A percentile compares a stretch with the other conserved stretches of the same genome.
Conservation (phyloP, 441 rosid species). For the Brassica balearica region DNA sequence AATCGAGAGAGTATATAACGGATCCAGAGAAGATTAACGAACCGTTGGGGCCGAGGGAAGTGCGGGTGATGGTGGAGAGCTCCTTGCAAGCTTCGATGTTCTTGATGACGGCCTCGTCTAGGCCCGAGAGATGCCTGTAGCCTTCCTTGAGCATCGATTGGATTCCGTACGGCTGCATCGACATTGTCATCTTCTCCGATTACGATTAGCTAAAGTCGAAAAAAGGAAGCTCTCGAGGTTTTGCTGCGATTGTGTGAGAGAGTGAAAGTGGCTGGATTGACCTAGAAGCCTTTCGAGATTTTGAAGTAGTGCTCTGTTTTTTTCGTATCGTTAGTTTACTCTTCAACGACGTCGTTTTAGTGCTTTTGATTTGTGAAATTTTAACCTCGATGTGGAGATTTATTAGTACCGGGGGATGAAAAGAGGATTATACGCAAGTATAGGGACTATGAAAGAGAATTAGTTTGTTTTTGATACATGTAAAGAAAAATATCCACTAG, state of each 20-base stretch:
- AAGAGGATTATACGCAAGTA: background rate
- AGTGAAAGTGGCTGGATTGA: background rate
- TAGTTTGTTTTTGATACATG: no score
- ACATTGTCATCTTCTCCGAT: background rate
- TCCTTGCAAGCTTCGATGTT: conserved; percentile 99
- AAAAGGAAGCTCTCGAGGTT: background rate
- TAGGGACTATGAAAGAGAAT: no score
- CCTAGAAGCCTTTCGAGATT: background rate
- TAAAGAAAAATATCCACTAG: background rate
- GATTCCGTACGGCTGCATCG: conserved; percentile 89
- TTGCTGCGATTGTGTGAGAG: background rate
- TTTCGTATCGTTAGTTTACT: background rate
- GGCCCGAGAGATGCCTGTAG: conserved; percentile 93
- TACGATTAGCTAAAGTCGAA: conserved; percentile 8
- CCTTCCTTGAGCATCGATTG: conserved; percentile 98
- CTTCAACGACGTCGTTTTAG: background rate
- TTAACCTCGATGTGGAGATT: background rate
- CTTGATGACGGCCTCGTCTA: conserved; percentile 92
- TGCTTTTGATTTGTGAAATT: background rate
- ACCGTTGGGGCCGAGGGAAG: conserved; percentile 98
- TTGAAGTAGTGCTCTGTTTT: background rate
- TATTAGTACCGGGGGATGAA: background rate
- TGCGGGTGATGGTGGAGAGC: conserved; percentile 92
- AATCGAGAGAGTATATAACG: background rate
- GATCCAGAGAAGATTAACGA: conserved; percentile 30